These are phyloP conservation scores for Ogataea pilisensis DNA, from an alignment of 805 yeast genomes.

Conservation along the genomic window DNA sequence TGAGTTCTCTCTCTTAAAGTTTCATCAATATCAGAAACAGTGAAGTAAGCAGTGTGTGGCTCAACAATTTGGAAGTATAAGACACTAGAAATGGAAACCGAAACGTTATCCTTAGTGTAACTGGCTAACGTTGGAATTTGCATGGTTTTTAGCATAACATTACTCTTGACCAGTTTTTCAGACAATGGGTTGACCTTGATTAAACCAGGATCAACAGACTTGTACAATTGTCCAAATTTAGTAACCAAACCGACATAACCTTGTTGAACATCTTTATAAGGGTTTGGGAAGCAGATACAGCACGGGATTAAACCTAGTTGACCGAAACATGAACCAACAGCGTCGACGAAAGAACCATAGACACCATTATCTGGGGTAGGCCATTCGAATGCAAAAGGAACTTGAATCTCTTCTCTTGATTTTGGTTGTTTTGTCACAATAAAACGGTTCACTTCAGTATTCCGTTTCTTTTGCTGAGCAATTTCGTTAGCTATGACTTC, in stretches of 20 bases:
- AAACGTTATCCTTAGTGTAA: slow-evolving; percentile 68
- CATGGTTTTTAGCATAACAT: slow-evolving; percentile 53
- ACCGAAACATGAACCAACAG: slow-evolving; percentile 47
- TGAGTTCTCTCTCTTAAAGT: slow-evolving; percentile 67
- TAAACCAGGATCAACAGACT: slow-evolving; percentile 68
- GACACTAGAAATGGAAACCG: slow-evolving; percentile 59
- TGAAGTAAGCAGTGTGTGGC: slow-evolving; percentile 62
- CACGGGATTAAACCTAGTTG: slow-evolving; percentile 50
- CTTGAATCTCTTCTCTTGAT: slow-evolving; percentile 21
- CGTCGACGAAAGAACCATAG: slow-evolving; percentile 35
- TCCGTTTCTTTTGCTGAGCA: neutral
- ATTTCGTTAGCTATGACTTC: neutral
- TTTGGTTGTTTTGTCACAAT: slow-evolving; percentile 18
- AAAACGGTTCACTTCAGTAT: neutral
- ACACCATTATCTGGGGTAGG: slow-evolving; percentile 31
- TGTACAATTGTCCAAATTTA: slow-evolving; percentile 59
- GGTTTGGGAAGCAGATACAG: slow-evolving; percentile 52
- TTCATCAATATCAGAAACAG: slow-evolving; percentile 47
- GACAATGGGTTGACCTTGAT: slow-evolving; percentile 61
- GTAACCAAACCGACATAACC: slow-evolving; percentile 69
- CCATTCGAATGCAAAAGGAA: slow-evolving; percentile 31
- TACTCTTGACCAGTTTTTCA: slow-evolving; percentile 48
- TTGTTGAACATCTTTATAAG: slow-evolving; percentile 56
- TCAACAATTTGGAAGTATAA: slow-evolving; percentile 62
- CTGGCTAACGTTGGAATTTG: slow-evolving; percentile 67